Conservation (phyloP, 192 early-diverging fungal species). For the Lobosporangium transversale region DNA sequence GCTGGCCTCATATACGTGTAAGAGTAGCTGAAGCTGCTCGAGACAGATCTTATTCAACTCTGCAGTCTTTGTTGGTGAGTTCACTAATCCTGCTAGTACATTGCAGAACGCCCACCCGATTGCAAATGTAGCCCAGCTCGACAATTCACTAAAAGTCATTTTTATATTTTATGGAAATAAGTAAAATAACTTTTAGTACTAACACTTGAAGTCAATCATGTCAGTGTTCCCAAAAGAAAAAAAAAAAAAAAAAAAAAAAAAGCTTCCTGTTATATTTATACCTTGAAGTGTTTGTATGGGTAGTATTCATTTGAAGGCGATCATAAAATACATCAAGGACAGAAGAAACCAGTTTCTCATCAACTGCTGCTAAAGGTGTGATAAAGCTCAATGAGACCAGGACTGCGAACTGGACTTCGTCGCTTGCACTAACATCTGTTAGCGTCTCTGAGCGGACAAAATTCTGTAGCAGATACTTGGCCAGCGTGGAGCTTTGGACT, state of each 20-base stretch:
- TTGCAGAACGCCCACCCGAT: slow-evolving; percentile 54
- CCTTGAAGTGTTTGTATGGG: slow-evolving; percentile 11
- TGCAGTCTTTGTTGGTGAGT: slow-evolving; percentile 50
- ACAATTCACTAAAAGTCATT: slow-evolving; percentile 39
- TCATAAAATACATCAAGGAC: slow-evolving; percentile 39
- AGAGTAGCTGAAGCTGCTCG: slow-evolving; percentile 32
- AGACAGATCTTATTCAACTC: slow-evolving; percentile 37
- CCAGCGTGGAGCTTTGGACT: slow-evolving; percentile 32
- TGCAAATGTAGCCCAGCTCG: slow-evolving; percentile 53
- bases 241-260: not conserved
- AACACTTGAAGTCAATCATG: too few species aligned
- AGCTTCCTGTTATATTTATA: not conserved
- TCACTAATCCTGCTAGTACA: slow-evolving; percentile 39
- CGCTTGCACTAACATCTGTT: slow-evolving; percentile 44
- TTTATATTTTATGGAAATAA: not conserved
- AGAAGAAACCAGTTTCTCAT: slow-evolving; percentile 50
- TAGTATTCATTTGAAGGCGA: slow-evolving; percentile 18
- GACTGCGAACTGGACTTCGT: slow-evolving; percentile 58
- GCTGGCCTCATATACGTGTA: slow-evolving; percentile 24
- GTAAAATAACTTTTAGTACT: too few species aligned
- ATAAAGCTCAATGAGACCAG: slow-evolving; percentile 51
- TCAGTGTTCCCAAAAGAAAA: too few species aligned
- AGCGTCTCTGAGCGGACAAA: slow-evolving; percentile 32
- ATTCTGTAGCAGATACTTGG: slow-evolving; percentile 42
- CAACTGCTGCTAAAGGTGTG: slow-evolving; percentile 40